phyloP scores from a whole-genome alignment of 495 filamentous ascomycete genomes.

The Achaetomiella virescens region DNA sequence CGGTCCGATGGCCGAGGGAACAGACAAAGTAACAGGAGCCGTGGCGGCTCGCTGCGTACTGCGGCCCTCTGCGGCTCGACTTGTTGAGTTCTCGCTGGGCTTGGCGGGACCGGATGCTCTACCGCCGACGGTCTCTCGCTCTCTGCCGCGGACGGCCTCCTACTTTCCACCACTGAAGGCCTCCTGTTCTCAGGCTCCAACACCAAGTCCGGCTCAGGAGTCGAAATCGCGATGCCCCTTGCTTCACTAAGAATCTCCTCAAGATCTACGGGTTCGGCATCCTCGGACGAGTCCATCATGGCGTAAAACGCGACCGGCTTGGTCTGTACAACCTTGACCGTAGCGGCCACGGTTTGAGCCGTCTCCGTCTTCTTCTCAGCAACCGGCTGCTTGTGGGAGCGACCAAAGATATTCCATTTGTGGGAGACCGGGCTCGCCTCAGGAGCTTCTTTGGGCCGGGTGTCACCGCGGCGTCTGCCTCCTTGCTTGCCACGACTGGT shows the following conservation, averaged over 20 bases:
- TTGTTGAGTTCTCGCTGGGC: neutral
- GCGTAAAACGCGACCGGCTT: constrained; percentile 71
- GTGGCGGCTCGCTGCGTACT: neutral
- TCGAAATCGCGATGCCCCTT: constrained; percentile 28
- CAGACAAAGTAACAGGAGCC: neutral
- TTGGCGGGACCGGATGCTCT: neutral
- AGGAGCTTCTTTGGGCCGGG: constrained; percentile 44
- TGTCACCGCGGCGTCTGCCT: constrained; percentile 5
- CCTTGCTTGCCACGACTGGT: constrained; percentile 13
- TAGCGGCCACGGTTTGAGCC: constrained; percentile 35
- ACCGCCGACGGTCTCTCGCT: neutral
- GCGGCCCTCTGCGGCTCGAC: neutral
- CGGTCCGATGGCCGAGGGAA: neutral
- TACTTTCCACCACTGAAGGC: constrained; percentile 1
- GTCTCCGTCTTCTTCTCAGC: constrained; percentile 33
- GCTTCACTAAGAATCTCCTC: constrained; percentile 61
- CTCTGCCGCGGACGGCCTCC: neutral
- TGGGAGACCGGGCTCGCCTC: constrained; percentile 53
- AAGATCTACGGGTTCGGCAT: constrained; percentile 51
- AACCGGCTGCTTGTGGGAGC: constrained; percentile 52
- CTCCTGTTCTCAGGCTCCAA: neutral
- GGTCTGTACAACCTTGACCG: constrained; percentile 35
- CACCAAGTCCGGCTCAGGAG: neutral
- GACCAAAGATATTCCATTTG: constrained; percentile 82
- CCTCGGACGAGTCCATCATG: constrained; percentile 68